Percentiles rank a stretch among this genome's conserved stretches.
Conservation (phyloP, 2,329 filamentous ascomycete species). For the Pseudogymnoascus sp. region DNA sequence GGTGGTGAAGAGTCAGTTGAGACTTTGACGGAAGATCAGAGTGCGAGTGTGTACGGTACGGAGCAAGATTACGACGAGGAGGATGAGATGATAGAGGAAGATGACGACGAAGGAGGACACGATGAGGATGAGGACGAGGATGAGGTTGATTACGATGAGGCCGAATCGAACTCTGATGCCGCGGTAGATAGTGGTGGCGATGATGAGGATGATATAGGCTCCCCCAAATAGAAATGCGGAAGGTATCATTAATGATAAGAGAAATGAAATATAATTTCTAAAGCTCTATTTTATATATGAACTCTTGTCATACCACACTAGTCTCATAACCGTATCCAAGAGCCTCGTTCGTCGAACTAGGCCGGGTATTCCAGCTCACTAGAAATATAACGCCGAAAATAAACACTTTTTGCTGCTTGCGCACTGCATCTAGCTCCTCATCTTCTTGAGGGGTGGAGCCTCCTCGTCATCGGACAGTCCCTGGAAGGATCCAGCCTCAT, state of each 20-base stretch:
- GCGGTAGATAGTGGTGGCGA: neutral
- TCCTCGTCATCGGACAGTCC: neutral
- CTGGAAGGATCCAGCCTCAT: slow-evolving; percentile 32
- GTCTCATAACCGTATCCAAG: neutral
- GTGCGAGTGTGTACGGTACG: slow-evolving; percentile 16
- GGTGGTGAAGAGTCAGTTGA: slow-evolving; percentile 27
- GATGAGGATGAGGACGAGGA: slow-evolving; percentile 18
- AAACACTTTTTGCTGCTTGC: neutral
- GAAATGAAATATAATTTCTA: neutral
- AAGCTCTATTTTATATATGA: neutral
- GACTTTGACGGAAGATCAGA: slow-evolving; percentile 23
- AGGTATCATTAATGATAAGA: neutral
- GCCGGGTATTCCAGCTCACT: slow-evolving; percentile 8
- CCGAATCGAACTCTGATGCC: slow-evolving; percentile 11
- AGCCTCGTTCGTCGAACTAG: neutral
- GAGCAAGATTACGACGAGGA: slow-evolving; percentile 14
- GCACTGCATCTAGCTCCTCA: neutral
- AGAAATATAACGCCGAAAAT: slow-evolving; percentile 1
- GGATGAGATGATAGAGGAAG: slow-evolving; percentile 19
- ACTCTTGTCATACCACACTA: neutral
- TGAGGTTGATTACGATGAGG: slow-evolving; percentile 21
- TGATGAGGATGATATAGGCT: slow-evolving; percentile 6
- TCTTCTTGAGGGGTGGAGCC: neutral
- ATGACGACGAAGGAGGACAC: slow-evolving; percentile 21
- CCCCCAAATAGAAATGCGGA: neutral